Evolutionary conservation across 768 basidiomycete genomes (phyloP), one percentile per base, ranked within the genome.

Genomic region (Boletellus ananiceps): DNA sequence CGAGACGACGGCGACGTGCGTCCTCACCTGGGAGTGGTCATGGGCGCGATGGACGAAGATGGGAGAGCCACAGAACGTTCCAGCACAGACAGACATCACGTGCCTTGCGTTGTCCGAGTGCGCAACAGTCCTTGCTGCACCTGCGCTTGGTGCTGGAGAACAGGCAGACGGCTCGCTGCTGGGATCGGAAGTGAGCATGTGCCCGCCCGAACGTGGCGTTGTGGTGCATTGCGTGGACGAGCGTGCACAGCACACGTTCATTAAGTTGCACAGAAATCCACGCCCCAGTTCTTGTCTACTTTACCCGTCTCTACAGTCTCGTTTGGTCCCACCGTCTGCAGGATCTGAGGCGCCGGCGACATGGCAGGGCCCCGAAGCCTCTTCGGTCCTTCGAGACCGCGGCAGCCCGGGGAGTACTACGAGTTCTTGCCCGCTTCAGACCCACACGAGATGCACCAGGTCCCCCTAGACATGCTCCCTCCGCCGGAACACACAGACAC

Each of bases 381-480:
- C 35, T 42, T 57, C 18, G 43, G 43, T 35, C 51, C 51, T 51
- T 54, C 52, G 41, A 55, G 43, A 44, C 41, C 48, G 46, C 40
- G 54, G 46, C 54, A 54, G 31, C 34, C 61, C 19, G 54, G 21
- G n/a, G 66, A 58, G 71, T 71, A 71, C 50, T 76, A 75, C 65
- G 76, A 78, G 55, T 73, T 71, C 59, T 66, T 71, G 31, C 68
- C 71, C 46, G 70, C 72, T 59, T 70, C 69, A 25, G 77, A 78
- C 62, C 72, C 72, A 13, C 74, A 68, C 35, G 71, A 72, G 55
- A 65, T 58, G 19, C 62, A 63, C 29, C 55, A 64, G 45, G 56
- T 49, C 46, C 42, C 50, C 44, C 40, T 49, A 21, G 37, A 47
- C 41, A 23, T 50, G 37, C 33, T 43, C 29, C 49, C 41, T 44